phyloP scores from a whole-genome alignment of 2,329 filamentous ascomycete species.

The Lachnellula willkommii region DNA sequence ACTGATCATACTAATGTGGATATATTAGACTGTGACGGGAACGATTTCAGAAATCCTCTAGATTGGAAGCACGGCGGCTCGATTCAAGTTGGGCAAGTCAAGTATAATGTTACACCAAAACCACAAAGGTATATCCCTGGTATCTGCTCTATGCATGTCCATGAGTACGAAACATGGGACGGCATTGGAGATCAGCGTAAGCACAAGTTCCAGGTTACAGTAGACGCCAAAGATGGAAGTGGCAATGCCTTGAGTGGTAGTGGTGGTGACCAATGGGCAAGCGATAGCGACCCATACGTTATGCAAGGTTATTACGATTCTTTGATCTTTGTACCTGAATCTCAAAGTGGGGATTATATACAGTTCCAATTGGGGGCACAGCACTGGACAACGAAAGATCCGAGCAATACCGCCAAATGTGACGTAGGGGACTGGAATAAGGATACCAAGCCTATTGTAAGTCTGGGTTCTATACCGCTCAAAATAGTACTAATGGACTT shows the following conservation, averaged over 20 bases:
- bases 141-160: background rate
- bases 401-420: background rate
- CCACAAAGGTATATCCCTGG: background rate
- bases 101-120: background rate
- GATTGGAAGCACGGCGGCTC: conserved; percentile 1
- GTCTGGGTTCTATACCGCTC: background rate
- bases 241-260: background rate
- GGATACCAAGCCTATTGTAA: background rate
- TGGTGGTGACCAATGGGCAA: background rate
- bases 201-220: background rate
- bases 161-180: background rate
- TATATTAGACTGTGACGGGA: background rate
- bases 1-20: background rate
- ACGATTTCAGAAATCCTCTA: background rate
- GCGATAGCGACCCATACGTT: background rate
- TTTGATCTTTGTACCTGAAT: background rate
- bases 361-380: background rate
- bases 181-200: background rate
- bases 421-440: background rate
- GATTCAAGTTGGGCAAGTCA: background rate
- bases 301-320: background rate
- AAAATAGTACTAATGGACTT: background rate
- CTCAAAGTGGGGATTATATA: background rate
- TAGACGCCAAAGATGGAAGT: background rate
- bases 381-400: background rate